phyloP scores from a whole-genome alignment of 2,329 filamentous ascomycete genomes.

The Tolypocladium capitatum region DNA sequence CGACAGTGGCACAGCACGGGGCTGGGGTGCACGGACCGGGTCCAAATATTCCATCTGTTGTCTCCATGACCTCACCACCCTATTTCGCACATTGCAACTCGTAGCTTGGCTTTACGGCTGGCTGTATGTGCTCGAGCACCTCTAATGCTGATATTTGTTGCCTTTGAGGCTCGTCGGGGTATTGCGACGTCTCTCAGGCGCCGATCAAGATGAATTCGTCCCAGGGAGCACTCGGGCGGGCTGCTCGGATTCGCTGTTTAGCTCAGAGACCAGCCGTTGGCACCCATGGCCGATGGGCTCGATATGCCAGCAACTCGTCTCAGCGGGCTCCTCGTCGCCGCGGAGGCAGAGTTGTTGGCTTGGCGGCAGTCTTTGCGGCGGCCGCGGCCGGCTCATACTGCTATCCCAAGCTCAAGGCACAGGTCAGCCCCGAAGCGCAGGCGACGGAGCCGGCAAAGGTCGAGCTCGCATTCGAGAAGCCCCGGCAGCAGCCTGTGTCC shows the following conservation, averaged over 20 bases:
- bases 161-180: background rate
- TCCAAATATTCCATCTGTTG: too few relatives aligned
- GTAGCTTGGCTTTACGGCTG: background rate
- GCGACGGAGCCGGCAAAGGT: constrained; percentile 21
- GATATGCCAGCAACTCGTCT: constrained; percentile 12
- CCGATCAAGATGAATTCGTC: constrained; percentile 17
- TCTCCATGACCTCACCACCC: background rate
- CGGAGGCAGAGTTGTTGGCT: constrained; percentile 16
- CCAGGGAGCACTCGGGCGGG: constrained; percentile 15
- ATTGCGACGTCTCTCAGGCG: background rate
- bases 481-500: constrained; percentile 40
- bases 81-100: background rate
- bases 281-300: constrained; percentile 16
- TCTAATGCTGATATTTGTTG: background rate
- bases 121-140: background rate
- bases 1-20: background rate
- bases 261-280: constrained; percentile 9
- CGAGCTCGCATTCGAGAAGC: constrained; percentile 55
- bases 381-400: constrained; percentile 25
- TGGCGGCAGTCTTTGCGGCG: constrained; percentile 22
- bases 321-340: constrained; percentile 8
- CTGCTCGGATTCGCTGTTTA: constrained; percentile 11
- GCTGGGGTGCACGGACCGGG: too few relatives aligned
- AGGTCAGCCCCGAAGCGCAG: constrained; percentile 7
- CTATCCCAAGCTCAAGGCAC: constrained; percentile 20